These are phyloP conservation scores for Mediolabrus comicus DNA, from an alignment of 108 stramenopile genomes.

Conservation along the genomic window DNA sequence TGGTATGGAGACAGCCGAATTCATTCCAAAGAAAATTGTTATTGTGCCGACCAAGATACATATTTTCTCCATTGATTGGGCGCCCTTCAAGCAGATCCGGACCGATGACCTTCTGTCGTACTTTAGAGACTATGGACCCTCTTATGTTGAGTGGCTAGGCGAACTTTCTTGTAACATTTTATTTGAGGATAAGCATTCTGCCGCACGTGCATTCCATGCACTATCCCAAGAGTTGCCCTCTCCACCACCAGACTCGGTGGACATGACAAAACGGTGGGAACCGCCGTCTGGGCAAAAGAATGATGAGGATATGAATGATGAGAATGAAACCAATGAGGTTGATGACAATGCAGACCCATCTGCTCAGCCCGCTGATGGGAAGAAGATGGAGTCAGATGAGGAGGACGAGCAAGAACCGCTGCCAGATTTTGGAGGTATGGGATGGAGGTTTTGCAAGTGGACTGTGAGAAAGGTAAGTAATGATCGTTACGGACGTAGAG, in stretches of 20 bases:
- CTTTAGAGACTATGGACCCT: constrained; percentile 66
- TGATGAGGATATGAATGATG: neutral
- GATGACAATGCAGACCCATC: neutral
- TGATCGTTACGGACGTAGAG: constrained; percentile 68
- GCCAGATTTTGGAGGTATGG: constrained; percentile 73
- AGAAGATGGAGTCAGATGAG: neutral
- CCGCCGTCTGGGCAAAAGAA: constrained; percentile 2
- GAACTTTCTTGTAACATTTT: constrained; percentile 73
- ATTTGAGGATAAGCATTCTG: constrained; percentile 73
- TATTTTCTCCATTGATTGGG: constrained; percentile 78
- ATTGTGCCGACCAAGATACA: constrained; percentile 69
- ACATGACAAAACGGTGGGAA: constrained; percentile 4
- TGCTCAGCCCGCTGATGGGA: neutral
- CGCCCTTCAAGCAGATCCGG: constrained; percentile 85
- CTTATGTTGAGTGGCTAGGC: constrained; percentile 86
- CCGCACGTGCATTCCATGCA: constrained; percentile 64
- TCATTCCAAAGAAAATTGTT: constrained; percentile 25
- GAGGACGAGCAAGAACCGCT: neutral
- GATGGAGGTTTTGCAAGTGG: constrained; percentile 74
- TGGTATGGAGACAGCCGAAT: constrained; percentile 18
- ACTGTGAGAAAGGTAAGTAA: constrained; percentile 74
- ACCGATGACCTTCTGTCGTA: constrained; percentile 69
- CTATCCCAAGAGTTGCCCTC: constrained; percentile 67
- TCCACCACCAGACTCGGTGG: constrained; percentile 49
- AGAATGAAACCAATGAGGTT: neutral